A percentile compares a stretch with the other conserved stretches of the same genome.
Evolutionary conservation across 2,329 filamentous ascomycete species (phyloP).

Genomic region (Verticillium isaacii): DNA sequence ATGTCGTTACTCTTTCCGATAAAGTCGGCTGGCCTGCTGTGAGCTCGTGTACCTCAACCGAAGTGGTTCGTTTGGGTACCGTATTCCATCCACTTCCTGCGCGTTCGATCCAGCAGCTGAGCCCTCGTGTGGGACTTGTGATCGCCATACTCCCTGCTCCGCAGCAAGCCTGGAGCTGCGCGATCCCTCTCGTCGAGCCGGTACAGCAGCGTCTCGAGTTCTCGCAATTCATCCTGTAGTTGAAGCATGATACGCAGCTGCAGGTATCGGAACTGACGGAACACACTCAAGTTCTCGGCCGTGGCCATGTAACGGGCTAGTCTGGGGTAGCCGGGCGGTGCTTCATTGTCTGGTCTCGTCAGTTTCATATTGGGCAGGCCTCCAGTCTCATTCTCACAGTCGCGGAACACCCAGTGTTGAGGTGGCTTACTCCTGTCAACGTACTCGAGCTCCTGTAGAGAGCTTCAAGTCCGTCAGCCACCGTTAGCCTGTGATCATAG

Average conservation of each 20-base stretch:
- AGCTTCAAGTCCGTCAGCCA: background rate
- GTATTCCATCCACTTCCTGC: background rate
- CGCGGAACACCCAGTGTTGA: background rate
- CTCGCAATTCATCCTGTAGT: background rate
- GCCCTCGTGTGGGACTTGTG: background rate
- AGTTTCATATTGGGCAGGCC: background rate
- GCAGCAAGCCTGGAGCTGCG: background rate
- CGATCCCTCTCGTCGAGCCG: background rate
- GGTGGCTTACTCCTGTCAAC: background rate
- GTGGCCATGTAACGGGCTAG: background rate
- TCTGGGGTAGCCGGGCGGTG: background rate
- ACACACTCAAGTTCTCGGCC: background rate
- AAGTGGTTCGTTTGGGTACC: background rate
- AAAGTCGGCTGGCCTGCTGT: background rate
- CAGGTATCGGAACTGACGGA: constrained; percentile 1
- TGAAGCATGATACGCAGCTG: background rate
- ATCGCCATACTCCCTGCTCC: background rate
- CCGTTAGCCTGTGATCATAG: background rate
- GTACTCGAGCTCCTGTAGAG: background rate
- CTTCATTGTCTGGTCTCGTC: background rate
- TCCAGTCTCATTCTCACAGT: background rate
- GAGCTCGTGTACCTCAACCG: background rate
- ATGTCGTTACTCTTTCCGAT: background rate
- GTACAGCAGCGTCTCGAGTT: background rate
- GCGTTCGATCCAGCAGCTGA: background rate